Evolutionary conservation across 345 rosid genomes (phyloP).

Genomic region (Camelina laxa): DNA sequence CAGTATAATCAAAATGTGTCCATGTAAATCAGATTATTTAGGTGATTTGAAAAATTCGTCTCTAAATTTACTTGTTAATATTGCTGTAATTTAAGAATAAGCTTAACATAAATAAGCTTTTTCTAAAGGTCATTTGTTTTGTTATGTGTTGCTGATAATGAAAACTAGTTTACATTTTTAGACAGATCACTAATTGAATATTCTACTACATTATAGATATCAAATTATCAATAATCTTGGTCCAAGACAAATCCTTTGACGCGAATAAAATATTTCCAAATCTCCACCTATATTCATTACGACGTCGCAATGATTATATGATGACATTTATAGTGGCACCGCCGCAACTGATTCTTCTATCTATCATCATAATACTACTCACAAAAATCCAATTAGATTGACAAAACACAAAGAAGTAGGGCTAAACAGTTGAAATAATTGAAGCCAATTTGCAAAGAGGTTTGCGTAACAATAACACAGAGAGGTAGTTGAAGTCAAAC

Average conservation of each 20-base stretch:
- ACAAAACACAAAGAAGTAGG: slow-evolving; percentile 4
- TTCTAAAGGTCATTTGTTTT: too few species aligned
- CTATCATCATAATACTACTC: not conserved
- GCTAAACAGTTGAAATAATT: slow-evolving; percentile 21
- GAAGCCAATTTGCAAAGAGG: slow-evolving; percentile 5
- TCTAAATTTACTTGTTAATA: not conserved
- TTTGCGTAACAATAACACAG: not conserved
- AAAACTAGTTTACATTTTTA: not conserved
- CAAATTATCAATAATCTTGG: slow-evolving; percentile 12
- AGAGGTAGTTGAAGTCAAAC: slow-evolving; percentile 36
- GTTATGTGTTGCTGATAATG: too few species aligned
- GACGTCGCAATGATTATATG: slow-evolving; percentile 25
- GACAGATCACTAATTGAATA: not conserved
- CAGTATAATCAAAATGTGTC: not conserved
- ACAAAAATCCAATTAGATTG: not conserved
- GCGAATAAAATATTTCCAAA: slow-evolving; percentile 18
- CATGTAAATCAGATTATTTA: not conserved
- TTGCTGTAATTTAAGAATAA: not conserved
- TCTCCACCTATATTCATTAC: slow-evolving; percentile 11
- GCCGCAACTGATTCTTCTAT: slow-evolving; percentile 29
- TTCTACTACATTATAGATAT: not conserved
- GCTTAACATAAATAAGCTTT: not conserved
- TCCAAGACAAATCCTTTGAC: slow-evolving; percentile 28
- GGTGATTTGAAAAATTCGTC: not conserved
- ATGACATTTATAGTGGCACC: slow-evolving; percentile 35